Percentiles rank a stretch among this genome's conserved stretches.
Conservation (phyloP, 768 basidiomycete species). For the Hygrocybe coccinea region DNA sequence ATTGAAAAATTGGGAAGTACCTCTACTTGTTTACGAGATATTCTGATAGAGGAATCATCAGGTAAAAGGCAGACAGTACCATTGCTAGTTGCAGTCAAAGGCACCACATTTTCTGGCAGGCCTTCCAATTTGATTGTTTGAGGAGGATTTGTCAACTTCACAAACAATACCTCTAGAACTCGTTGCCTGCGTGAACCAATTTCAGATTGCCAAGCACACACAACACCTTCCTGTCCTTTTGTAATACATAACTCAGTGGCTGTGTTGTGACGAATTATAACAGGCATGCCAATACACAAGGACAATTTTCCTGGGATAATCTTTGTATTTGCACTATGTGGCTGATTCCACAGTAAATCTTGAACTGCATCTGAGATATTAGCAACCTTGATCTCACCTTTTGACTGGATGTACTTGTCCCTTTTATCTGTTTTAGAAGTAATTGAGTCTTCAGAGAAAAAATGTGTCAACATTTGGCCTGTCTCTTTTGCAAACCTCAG, state of each 20-base stretch:
- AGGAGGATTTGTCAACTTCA: slow-evolving; percentile 15
- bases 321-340: slow-evolving; percentile 9
- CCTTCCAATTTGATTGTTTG: background rate
- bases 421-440: background rate
- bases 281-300: slow-evolving; percentile 27
- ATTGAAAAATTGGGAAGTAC: slow-evolving; percentile 29
- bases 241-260: slow-evolving; percentile 30
- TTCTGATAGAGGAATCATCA: slow-evolving; percentile 13
- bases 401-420: too few species aligned
- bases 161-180: slow-evolving; percentile 19
- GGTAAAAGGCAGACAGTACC: slow-evolving; percentile 13
- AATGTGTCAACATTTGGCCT: slow-evolving; percentile 18
- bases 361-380: background rate
- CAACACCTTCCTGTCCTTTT: slow-evolving; percentile 27
- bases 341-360: slow-evolving; percentile 8
- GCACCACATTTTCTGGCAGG: slow-evolving; percentile 19
- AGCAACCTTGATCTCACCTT: background rate
- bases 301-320: slow-evolving; percentile 27
- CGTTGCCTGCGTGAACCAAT: slow-evolving; percentile 11
- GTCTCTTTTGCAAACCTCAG: slow-evolving; percentile 32
- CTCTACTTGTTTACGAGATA: slow-evolving; percentile 20
- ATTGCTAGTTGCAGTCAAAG: slow-evolving; percentile 12
- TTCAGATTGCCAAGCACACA: slow-evolving; percentile 22
- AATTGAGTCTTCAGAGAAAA: slow-evolving; percentile 23
- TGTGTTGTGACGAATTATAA: slow-evolving; percentile 26